Evolutionary conservation across 768 basidiomycete genomes (phyloP), one percentile per base, ranked within the genome.

Genomic region (Leccinum fibrillosum): DNA sequence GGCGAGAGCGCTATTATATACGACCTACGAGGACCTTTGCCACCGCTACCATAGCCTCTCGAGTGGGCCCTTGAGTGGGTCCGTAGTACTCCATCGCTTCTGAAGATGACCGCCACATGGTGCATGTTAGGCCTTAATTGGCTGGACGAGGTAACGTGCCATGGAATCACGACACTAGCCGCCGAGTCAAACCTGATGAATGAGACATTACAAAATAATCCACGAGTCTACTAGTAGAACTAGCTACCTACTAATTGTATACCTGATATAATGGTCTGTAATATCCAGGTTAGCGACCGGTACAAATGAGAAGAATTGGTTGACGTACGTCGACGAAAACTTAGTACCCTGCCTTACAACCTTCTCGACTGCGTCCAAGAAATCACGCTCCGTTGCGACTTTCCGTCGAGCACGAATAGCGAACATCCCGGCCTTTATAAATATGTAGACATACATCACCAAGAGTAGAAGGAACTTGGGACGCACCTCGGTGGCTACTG

Each of bases 391-490:
- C 5, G 94, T 94, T 1, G 95, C 94, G 1, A 98, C 94, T 74
- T 98, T 98, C 74, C 97, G 82, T 65, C 97, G 82, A 48, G 93
- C 91, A 58, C 97, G 90, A 69, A 99, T 99, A 2, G 97, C 96
- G 75, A 96, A 99, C 97, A 99, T 98, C n/a, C 97, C 97, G 50
- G 97, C 97, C 89, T 92, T 62, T n/a, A 11, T 23, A 88, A 85
- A 54, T 91, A 86, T 95, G 5, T 23, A 89, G 88, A 75, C 91
- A 95, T 90, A 94, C 93, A 19, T 94, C 92, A 52, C 92, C 91
- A 86, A 84, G 59, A 21, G 10, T 48, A 49, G 45, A 19, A 48
- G 39, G 25, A 58, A 51, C 12, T 26, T 54, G 17, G 44, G 32
- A 55, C 79, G 39, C 67, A 90, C 91, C 82, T 99, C 96, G 9